A percentile compares a stretch with the other conserved stretches of the same genome.
These are phyloP conservation scores for Allantophomopsis lycopodina DNA, from an alignment of 2,329 filamentous ascomycete genomes.

Conservation along the genomic window DNA sequence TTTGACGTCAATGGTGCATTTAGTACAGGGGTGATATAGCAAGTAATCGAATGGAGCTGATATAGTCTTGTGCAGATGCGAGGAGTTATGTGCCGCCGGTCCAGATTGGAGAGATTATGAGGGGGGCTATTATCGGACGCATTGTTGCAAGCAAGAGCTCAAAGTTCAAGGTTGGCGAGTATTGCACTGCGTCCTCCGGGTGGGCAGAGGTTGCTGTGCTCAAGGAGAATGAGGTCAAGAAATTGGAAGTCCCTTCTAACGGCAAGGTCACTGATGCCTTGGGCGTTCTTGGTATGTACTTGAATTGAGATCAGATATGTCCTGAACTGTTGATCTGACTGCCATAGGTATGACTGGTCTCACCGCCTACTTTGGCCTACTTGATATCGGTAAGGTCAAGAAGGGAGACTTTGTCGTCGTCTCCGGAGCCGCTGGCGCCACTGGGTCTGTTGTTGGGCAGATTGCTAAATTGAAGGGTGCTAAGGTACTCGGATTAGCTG, in stretches of 20 bases:
- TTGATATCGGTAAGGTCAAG: slow-evolving; percentile 53
- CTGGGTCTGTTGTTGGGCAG: slow-evolving; percentile 63
- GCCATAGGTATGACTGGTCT: slow-evolving; percentile 50
- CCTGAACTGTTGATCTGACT: slow-evolving; percentile 6
- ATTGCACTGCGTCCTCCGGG: slow-evolving; percentile 39
- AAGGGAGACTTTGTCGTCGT: slow-evolving; percentile 64
- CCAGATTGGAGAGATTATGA: slow-evolving; percentile 54
- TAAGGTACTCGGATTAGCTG: slow-evolving; percentile 49
- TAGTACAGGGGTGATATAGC: too few species aligned
- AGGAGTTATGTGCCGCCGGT: slow-evolving; percentile 57
- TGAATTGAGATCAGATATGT: background rate
- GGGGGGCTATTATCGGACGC: slow-evolving; percentile 43
- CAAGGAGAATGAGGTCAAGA: slow-evolving; percentile 32
- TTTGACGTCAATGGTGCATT: too few species aligned
- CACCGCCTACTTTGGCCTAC: slow-evolving; percentile 65
- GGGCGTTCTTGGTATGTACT: slow-evolving; percentile 28
- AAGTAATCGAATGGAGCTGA: too few species aligned
- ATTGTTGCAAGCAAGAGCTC: slow-evolving; percentile 45
- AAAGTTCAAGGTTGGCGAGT: slow-evolving; percentile 39
- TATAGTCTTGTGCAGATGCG: slow-evolving; percentile 17
- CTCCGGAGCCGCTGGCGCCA: slow-evolving; percentile 65
- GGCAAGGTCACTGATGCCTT: slow-evolving; percentile 41
- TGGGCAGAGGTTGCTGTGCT: slow-evolving; percentile 57
- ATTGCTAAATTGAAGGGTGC: slow-evolving; percentile 61
- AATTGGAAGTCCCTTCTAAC: slow-evolving; percentile 24